Conservation (phyloP, 2,329 filamentous ascomycete species). For the Hirsutella thompsonii region DNA sequence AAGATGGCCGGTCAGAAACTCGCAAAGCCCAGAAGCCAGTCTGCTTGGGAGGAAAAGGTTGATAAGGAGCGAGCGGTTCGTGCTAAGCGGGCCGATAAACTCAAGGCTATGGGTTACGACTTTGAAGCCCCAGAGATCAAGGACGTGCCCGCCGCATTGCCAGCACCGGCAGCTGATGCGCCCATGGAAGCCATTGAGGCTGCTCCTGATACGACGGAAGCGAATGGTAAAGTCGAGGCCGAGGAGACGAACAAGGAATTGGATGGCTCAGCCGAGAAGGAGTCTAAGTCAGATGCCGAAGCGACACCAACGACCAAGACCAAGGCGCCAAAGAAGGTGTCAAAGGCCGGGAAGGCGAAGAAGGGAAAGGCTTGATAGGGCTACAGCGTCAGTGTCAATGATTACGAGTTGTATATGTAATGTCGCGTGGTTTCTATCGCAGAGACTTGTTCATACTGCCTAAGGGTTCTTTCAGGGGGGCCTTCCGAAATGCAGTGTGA, state of each 20-base stretch:
- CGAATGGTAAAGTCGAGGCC: constrained; percentile 7
- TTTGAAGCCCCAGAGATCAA: constrained; percentile 65
- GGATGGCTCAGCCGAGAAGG: constrained; percentile 6
- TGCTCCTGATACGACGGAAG: constrained; percentile 13
- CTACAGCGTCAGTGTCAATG: background rate
- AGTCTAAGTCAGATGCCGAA: constrained; percentile 11
- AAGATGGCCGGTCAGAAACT: constrained; percentile 69
- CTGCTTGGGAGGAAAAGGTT: constrained; percentile 68
- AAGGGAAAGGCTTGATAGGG: background rate
- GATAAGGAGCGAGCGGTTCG: constrained; percentile 61
- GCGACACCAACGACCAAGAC: constrained; percentile 12
- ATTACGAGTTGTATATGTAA: no score
- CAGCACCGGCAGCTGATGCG: constrained; percentile 19
- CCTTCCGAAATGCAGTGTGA: background rate
- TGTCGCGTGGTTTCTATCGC: no score
- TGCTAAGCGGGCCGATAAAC: constrained; percentile 53
- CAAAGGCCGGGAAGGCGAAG: constrained; percentile 16
- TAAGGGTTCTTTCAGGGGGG: background rate
- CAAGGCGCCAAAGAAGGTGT: constrained; percentile 25
- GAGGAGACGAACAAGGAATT: constrained; percentile 8
- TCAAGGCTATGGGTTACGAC: constrained; percentile 74
- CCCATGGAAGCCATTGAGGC: constrained; percentile 18
- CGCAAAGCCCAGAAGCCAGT: constrained; percentile 58
- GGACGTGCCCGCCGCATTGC: constrained; percentile 27
- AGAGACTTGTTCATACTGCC: no score